Base-by-base conservation (phyloP, 2,329 filamentous ascomycete species). In the Colletotrichum sp. region DNA sequence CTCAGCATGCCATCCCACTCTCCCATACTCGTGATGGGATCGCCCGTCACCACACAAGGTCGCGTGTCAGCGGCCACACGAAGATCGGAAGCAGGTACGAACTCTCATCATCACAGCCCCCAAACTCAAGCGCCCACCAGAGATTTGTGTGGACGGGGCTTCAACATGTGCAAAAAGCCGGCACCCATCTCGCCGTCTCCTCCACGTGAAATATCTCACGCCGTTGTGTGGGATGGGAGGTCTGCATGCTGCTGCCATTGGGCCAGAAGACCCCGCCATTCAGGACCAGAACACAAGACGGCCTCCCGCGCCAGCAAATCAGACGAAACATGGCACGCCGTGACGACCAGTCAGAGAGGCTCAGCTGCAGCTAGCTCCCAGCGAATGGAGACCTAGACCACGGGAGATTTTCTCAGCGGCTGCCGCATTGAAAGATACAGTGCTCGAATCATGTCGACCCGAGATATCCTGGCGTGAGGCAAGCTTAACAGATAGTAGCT, bases 11-110 rank as follows among this genome's bases (percentile, higher is more conserved):
- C 68, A 72, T 61, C 16, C 18, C 30, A 71, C 67, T 43, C 75
- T 64, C n/a, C 72, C 52, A 39, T 68, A 32, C 73, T 64, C 70
- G 73, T 75, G 70, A 75, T 73, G 59, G 43, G 64, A 59, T 68
- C 73, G 57, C 59, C 43, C 57, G 43, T 75, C 60, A 63, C 67
- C 39, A 28, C 71, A 66, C 39, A 66, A 32, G 74, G 71, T 74
- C 74, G 71, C 74, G 74, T 75, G 74, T 75, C 52, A 28, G 66
- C 66, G 74, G 61, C 71, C 74, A 52, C 70, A 65, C 32, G 55
- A 67, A 74, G 70, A 69, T 74, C 57, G 60, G 32, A 76, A 75
- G 71, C 71, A 76, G 74, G 74, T 74, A 76, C 66, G 26, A 68
- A 73, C 68, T 68, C 57, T 75, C 55, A 24, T 21, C 43, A 48